Evolutionary conservation across 1,284 basidiomycete species (phyloP).

Genomic region (Moniliophthora roreri): DNA sequence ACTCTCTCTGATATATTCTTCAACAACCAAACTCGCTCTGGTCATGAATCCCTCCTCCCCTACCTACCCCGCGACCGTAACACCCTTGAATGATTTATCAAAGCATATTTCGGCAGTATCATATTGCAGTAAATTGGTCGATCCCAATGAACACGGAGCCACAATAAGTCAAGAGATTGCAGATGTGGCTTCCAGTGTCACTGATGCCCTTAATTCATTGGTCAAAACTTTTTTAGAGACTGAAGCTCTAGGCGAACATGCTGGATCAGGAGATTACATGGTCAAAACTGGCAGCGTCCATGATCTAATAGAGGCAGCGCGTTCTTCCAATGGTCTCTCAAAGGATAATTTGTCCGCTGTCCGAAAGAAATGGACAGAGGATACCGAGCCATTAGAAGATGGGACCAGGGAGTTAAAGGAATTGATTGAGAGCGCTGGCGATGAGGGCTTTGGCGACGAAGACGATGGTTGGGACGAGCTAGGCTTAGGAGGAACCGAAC

Average conservation of each 20-base stretch:
- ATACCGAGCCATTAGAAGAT: constrained; percentile 62
- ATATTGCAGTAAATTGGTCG: constrained; percentile 57
- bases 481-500: constrained; percentile 42
- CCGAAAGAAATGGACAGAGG: constrained; percentile 50
- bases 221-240: constrained; percentile 37
- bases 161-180: constrained; percentile 53
- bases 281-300: constrained; percentile 64
- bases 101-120: constrained; percentile 53
- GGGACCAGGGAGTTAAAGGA: constrained; percentile 57
- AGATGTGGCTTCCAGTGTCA: constrained; percentile 41
- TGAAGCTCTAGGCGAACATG: constrained; percentile 20
- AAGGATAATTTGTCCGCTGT: constrained; percentile 61
- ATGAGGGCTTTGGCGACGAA: constrained; percentile 28
- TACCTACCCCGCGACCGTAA: constrained; percentile 51
- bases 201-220: constrained; percentile 45
- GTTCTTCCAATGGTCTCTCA: constrained; percentile 46
- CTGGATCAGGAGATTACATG: constrained; percentile 52
- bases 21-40: constrained; percentile 65
- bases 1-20: constrained; percentile 58
- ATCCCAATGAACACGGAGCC: constrained; percentile 43
- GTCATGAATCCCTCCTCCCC: constrained; percentile 62
- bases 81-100: constrained; percentile 58
- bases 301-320: constrained; percentile 57
- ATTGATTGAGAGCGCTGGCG: constrained; percentile 45
- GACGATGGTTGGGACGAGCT: constrained; percentile 71